phyloP scores from a whole-genome alignment of 169 alveolate species.

The Cryptosporidium meleagridis region DNA sequence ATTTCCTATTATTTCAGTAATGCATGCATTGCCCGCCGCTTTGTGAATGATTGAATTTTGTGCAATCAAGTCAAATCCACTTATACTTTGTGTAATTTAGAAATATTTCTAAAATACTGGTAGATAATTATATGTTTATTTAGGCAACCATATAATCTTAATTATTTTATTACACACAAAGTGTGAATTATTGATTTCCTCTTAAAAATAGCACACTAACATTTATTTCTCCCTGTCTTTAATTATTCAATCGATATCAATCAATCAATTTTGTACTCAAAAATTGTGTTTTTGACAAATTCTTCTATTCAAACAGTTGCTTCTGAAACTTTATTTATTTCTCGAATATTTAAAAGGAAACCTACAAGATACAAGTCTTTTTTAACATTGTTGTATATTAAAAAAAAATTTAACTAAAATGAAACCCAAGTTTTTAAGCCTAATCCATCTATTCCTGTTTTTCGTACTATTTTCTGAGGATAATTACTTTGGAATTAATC shows the following conservation, averaged over 20 bases:
- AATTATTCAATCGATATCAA: no score
- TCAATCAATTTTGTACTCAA: no score
- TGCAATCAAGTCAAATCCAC: no score
- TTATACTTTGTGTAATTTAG: not conserved
- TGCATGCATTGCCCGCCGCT: not conserved
- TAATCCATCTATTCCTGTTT: not conserved
- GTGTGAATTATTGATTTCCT: not conserved
- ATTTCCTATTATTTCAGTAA: not conserved
- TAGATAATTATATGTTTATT: not conserved
- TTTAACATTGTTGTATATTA: no score
- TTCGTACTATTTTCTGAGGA: not conserved
- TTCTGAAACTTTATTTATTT: no score
- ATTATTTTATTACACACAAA: not conserved
- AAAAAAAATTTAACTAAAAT: not conserved
- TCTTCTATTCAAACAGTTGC: no score
- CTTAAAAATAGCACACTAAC: not conserved
- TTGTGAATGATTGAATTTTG: no score
- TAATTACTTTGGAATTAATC: not conserved
- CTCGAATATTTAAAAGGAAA: no score
- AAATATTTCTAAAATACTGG: no score
- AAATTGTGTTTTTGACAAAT: no score
- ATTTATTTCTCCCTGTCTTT: not conserved
- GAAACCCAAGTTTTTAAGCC: not conserved
- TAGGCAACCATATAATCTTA: not conserved
- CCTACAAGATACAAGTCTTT: no score